Percentiles rank a stretch among this genome's conserved stretches.
These are phyloP conservation scores for Colletotrichum sublineola DNA, from an alignment of 2,329 filamentous ascomycete genomes.

Conservation along the genomic window DNA sequence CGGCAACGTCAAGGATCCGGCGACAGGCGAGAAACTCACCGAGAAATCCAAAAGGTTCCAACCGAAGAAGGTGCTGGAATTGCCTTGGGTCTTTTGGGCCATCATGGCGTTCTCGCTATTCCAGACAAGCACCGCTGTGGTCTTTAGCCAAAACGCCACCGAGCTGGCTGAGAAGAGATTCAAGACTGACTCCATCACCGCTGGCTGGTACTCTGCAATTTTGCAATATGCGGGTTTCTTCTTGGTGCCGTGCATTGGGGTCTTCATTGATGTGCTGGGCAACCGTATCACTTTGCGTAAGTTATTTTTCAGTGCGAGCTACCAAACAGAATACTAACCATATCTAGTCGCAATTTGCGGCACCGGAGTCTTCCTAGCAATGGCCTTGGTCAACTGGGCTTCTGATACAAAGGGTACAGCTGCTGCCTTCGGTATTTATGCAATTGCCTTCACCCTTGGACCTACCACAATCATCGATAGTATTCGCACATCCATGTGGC, in stretches of 20 bases:
- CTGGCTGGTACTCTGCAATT: slow-evolving; percentile 72
- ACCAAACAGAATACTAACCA: not conserved
- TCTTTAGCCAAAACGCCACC: slow-evolving; percentile 70
- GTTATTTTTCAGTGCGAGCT: not conserved
- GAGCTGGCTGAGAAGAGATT: slow-evolving; percentile 73
- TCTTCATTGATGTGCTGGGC: slow-evolving; percentile 69
- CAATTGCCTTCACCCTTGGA: slow-evolving; percentile 66
- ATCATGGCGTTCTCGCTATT: slow-evolving; percentile 69
- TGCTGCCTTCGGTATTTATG: slow-evolving; percentile 71
- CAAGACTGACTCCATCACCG: slow-evolving; percentile 64
- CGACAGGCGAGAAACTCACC: slow-evolving; percentile 70
- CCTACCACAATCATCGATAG: slow-evolving; percentile 72
- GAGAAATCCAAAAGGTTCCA: slow-evolving; percentile 72
- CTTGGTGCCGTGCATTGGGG: slow-evolving; percentile 66
- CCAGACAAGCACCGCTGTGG: slow-evolving; percentile 66
- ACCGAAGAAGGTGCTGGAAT: slow-evolving; percentile 64
- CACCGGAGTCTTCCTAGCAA: slow-evolving; percentile 58
- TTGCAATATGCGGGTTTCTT: slow-evolving; percentile 69
- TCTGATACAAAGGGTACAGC: slow-evolving; percentile 64
- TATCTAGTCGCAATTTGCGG: slow-evolving; percentile 58
- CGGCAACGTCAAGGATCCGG: slow-evolving; percentile 62
- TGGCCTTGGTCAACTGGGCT: slow-evolving; percentile 68
- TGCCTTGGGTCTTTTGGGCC: slow-evolving; percentile 73
- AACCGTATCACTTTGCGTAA: slow-evolving; percentile 61
- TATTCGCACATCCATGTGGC: slow-evolving; percentile 71